Evolutionary conservation across 148 eudicot genomes (phyloP), one percentile per base, ranked within the genome.

Genomic region (Cornus kousa): DNA sequence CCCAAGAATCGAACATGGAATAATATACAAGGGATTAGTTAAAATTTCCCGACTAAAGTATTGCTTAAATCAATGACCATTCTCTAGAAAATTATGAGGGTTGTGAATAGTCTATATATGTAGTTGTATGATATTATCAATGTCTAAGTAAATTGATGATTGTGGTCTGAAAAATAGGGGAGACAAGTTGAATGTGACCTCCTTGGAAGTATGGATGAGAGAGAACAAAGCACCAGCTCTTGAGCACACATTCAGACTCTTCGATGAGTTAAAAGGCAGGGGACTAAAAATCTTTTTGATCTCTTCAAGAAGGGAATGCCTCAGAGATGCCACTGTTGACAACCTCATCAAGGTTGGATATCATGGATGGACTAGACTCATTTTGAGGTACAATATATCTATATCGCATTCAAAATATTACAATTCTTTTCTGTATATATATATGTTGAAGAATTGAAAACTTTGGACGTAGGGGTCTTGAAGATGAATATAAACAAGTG

Each of bases 321-420:
- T 89, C n/a, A 77, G 89, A 83, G 83, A 77, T 43, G 85, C 89
- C 31, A 89, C 91, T 7, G 79, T 87, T 65, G 85, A 89, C 74
- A 89, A 89, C 80, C 85, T 89, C 67, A 78, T 89, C 59, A 68
- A 87, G 76, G 89, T 80, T 75, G 91, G 89, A 7, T 87, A 79
- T 72, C 87, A 83, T 85, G 91, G 89, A 12, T 89, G 91, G 91
- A 55, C 78, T 46, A 55, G 70, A 67, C 89, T 87, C 77, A 75
- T 89, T 4, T 72, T 89, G 55, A 88, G 91, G 91, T 88, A 79
- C 37, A 57, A 57, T 17, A 1, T 2, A 35, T 35, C 37, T 35
- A 35, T 35, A 35, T 35, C 37, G 5, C 37, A 35, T 35, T 57
- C 1, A 48, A 48, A 7, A 0, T 3, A 3, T 48, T 11, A 48